Base-by-base conservation (phyloP, 805 yeast species). In the Kazachstania kunashirensis region DNA sequence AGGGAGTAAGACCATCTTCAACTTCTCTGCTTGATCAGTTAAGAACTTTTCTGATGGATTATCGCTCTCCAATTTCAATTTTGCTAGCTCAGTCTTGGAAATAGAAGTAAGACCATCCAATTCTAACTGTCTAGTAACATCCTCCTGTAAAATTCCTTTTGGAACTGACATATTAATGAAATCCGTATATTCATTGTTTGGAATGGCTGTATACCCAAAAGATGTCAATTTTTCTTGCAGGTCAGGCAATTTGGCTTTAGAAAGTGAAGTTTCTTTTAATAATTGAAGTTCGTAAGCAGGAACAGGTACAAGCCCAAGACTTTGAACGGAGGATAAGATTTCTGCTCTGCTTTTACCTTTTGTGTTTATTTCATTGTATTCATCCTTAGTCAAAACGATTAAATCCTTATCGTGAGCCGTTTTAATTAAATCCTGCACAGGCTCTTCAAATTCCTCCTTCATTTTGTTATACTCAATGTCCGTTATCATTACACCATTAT, bases 381-480 rank as follows among this genome's bases (percentile, higher is more conserved):
- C 50, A 6, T 34, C 37, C 21, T 36, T 17, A 5, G 47, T 38
- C 9, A 59, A 15, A 6, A 47, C 39, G 11, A 31, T 29, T 30
- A 50, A 21, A 24, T 42, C 43, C 13, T 27, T 10, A 17, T 27
- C 25, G 3, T 15, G 13, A 45, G 62, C 61, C 29, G 47, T 53
- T 12, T 37, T 37, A 16, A 56, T 29, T 20, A 27, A 50, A 18
- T 36, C 48, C 13, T 21, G 33, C 1, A 53, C 35, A 11, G 64
- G 65, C 6, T 42, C 28, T 15, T 50, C 46, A 9, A 42, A 45
- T 11, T 31, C 31, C 1, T 43, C 18, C 20, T 49, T 42, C 27
- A 60, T 34, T 1, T 38, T 35, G 24, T 52, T 45, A 21, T 52
- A 47, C 17, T 59, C 61, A 3, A 40, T 41, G 3, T 26, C 26